phyloP scores from a whole-genome alignment of 2,329 filamentous ascomycete genomes.

The Beauveria medogensis region DNA sequence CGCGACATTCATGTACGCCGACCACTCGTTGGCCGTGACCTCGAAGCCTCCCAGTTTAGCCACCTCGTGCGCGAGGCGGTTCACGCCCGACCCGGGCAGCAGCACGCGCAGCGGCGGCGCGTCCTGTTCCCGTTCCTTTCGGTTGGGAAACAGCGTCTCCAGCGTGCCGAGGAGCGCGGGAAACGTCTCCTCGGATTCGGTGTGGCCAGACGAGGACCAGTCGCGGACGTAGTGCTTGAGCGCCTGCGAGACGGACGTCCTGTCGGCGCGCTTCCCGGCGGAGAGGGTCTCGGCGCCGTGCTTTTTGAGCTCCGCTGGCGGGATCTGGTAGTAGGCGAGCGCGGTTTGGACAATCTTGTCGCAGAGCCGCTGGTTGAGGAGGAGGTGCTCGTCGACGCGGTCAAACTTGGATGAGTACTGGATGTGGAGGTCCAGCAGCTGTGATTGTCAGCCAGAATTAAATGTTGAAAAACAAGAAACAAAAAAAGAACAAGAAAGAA shows the following conservation, averaged over 20 bases:
- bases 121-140: neutral
- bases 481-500: too few relatives aligned
- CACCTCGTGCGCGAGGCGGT: slow-evolving; percentile 44
- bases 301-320: slow-evolving; percentile 33
- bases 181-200: slow-evolving; percentile 38
- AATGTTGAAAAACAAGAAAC: too few relatives aligned
- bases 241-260: slow-evolving; percentile 41
- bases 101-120: slow-evolving; percentile 29
- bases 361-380: slow-evolving; percentile 37
- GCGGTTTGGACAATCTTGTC: slow-evolving; percentile 36
- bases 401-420: slow-evolving; percentile 48
- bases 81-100: slow-evolving; percentile 45
- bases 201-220: slow-evolving; percentile 40
- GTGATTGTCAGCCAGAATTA: neutral
- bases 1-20: slow-evolving; percentile 47
- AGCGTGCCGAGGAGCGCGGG: slow-evolving; percentile 29
- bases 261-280: slow-evolving; percentile 32
- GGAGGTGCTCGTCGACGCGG: slow-evolving; percentile 33
- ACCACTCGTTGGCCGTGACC: slow-evolving; percentile 50
- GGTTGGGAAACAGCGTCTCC: slow-evolving; percentile 22
- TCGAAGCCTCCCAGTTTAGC: slow-evolving; percentile 38
- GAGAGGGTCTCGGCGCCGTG: slow-evolving; percentile 32
- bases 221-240: slow-evolving; percentile 51
- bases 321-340: slow-evolving; percentile 38
- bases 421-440: slow-evolving; percentile 47